Evolutionary conservation across 257 asterid species (phyloP), one percentile per base, ranked within the genome.

Genomic region (Solanum rostratum): DNA sequence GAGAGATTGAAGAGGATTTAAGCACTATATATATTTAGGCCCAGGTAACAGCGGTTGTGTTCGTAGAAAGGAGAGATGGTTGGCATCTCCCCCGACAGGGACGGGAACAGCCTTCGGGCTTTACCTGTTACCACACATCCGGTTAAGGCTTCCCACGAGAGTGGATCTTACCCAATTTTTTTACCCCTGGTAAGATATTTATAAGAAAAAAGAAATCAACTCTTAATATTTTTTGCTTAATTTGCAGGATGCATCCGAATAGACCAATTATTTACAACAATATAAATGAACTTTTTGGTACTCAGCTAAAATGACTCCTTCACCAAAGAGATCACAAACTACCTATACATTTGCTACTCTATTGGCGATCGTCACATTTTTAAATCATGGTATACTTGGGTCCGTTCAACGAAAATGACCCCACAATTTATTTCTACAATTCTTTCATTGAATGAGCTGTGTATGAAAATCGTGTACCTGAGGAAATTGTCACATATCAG

Each of bases 1-100:
- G 22, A 14, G 7, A 46, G 20, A 1, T 46, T 46, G 6, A 3
- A 15, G 0, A 7, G 14, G 22, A 46, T 46, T 46, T 22, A 22
- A 9, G 1, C 2, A 0, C 12, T n/a, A 11, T 12, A 71, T 71
- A 71, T 5, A 0, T 0, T 43, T 7, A 71, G 3, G 37, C n/a
- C 0, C 6, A 37, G 27, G 2, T 0, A 37, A 0, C 0, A 0
- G 0, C 1, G 1, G 4, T 0, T 4, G 37, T 43, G 55, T n/a
- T 71, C 19, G 80, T 43, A 43, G 55, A 22, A 71, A 71, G 55
- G 55, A n/a, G 55, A 13, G 80, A 43, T 12, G 80, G 54, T 71
- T 71, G 37, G 80, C 55, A n/a, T 71, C 20, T 71, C 37, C 80
- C 33, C 55, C 6, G 19, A 41, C 3, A 70, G 80, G 54, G 80